Base-by-base conservation (phyloP, 192 early-diverging fungal genomes). In the Coemansia reversa region DNA sequence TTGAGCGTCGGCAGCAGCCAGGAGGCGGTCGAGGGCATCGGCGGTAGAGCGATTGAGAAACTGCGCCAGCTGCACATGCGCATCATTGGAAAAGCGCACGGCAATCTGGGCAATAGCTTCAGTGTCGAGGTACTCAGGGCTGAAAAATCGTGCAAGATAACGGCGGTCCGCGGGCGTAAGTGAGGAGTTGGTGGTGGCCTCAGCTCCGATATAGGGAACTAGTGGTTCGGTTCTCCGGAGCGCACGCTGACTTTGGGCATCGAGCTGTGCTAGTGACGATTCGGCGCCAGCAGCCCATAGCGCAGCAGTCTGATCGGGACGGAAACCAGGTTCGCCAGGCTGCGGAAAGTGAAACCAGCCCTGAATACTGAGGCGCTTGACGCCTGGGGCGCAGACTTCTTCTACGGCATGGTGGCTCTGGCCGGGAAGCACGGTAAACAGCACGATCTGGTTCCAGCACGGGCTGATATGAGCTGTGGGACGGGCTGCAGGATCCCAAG, bases 341-440 rank as follows among this genome's bases (percentile, higher is more conserved):
- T 88, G 86, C 23, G 90, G 88, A 33, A 87, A 75, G 60, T 93
- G 90, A 76, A 92, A 93, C 91, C 90, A 91, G 0, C 90, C 92
- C 24, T 84, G 84, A 45, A 90, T 90, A 45, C 83, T 86, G 23
- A 87, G 67, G 42, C 92, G 70, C 55, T 75, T 76, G 48, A 79
- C 72, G 29, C 60, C 72, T 1, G 85, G 83, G n/a, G 66, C 72
- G 3, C 66, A 66, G 2, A 93, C 90, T 62, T 93, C 90, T 58
- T 91, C 84, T 14, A 93, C 90, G 3, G 90, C 86, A 65, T 93
- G 92, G 76, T 91, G 91, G 42, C 87, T 88, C 59, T 88, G 79
- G 4, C 92, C 91, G 0, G 92, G 92, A 30, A 86, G 84, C 29
- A 93, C 92, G 0, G 88, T 86, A 65, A 93, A 93, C 69, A 93